Base-by-base conservation (phyloP, 2,329 filamentous ascomycete genomes). In the Ophiostoma ulmi region DNA sequence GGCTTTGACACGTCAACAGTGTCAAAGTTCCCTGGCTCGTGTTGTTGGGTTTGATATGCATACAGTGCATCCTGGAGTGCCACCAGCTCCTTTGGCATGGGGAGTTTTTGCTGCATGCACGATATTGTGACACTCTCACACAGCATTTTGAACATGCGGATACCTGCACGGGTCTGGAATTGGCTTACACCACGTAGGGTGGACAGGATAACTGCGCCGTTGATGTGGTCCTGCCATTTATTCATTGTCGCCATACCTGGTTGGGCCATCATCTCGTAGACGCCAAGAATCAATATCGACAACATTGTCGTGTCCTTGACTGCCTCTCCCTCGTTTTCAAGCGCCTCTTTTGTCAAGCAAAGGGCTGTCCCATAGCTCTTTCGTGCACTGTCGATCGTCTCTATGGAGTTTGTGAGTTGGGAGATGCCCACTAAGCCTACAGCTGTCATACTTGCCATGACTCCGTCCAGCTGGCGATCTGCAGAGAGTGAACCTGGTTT, bases 181-280 rank as follows among this genome's bases (percentile, higher is more conserved):
- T 85, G 84, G 3, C 77, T 77, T 11, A 78, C 74, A 22, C 85
- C 85, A 68, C 85, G 81, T 73, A 86, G 79, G 69, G 79, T 80
- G 10, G 85, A 82, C 31, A 87, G 78, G 5, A 81, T 80, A 2
- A 82, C 82, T 1, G 85, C 85, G 11, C 85, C 85, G 67, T 82
- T 83, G 52, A 87, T 80, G 74, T 87, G 85, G 69, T 84, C 79
- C 71, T 84, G 81, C 82, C 85, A 87, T 13, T 83, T 83, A 69
- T 80, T 77, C 73, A 86, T 79, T 0, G 83, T 85, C 69, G 81
- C 79, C 8, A 80, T 77, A 7, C 79, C 81, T 26, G 78, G 80
- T 20, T 84, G 84, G 13, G 83, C 82, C 72, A 87, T 79, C 74
- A 83, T 84, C 76, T 87, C 85, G 73, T 84, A 87, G 5, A 85